phyloP scores from a whole-genome alignment of 345 rosid species.

The Sisymbrium irio region DNA sequence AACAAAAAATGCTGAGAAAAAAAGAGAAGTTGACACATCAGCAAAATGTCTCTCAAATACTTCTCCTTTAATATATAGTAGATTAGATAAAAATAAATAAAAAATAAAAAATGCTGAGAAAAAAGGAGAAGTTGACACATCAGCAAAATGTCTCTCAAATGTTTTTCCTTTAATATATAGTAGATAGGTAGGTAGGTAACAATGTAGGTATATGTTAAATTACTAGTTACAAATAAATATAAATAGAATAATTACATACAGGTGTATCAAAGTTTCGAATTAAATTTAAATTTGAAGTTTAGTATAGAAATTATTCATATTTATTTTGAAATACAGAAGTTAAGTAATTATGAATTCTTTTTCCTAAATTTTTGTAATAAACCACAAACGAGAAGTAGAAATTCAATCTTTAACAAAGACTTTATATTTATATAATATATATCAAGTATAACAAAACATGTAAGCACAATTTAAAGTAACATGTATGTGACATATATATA shows the following conservation, averaged over 20 bases:
- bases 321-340: background rate
- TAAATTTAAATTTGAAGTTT: too few species aligned
- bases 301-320: background rate
- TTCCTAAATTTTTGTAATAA: background rate
- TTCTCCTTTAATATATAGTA: too few species aligned
- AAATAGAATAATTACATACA: background rate
- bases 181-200: background rate
- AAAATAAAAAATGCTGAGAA: too few species aligned
- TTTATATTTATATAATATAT: background rate
- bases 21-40: too few species aligned
- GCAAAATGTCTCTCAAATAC: too few species aligned
- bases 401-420: background rate
- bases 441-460: conserved; percentile 11
- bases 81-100: too few species aligned
- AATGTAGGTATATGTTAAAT: background rate
- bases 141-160: too few species aligned
- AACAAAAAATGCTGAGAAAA: too few species aligned
- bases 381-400: background rate
- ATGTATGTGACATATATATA: conserved; percentile 4
- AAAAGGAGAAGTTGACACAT: too few species aligned
- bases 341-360: background rate
- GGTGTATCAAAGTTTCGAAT: background rate
- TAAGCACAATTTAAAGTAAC: background rate
- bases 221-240: background rate
- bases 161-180: too few species aligned